phyloP scores from a whole-genome alignment of 495 filamentous ascomycete species.

The Aspergillus affinis region DNA sequence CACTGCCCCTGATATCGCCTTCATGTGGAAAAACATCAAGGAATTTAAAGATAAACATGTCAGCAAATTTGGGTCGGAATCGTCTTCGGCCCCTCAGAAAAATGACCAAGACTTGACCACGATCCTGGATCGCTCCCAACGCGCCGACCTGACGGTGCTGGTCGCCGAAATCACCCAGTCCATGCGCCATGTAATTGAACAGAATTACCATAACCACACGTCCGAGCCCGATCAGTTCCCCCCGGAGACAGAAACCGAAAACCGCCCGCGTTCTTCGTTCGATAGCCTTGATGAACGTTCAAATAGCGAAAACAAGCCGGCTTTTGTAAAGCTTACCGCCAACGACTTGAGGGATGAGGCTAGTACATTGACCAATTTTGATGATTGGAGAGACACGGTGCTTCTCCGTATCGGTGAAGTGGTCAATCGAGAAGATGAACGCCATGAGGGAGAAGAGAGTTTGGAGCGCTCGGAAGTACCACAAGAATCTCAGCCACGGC shows the following conservation, averaged over 20 bases:
- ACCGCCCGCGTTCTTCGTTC: conserved; percentile 4
- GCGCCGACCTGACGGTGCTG: conserved; percentile 49
- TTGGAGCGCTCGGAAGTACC: conserved; percentile 20
- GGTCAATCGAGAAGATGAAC: conserved; percentile 57
- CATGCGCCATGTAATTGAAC: conserved; percentile 44
- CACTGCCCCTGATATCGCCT: neutral
- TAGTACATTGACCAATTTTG: conserved; percentile 53
- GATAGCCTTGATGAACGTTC: conserved; percentile 14
- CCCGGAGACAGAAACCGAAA: conserved; percentile 7
- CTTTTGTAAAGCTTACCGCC: conserved; percentile 14
- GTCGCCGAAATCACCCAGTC: conserved; percentile 42
- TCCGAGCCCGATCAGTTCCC: conserved; percentile 1
- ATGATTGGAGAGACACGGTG: conserved; percentile 63
- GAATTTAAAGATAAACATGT: conserved; percentile 43
- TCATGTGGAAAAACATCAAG: conserved; percentile 44
- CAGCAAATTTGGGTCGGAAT: conserved; percentile 32
- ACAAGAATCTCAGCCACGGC: conserved; percentile 10
- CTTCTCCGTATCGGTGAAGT: conserved; percentile 63
- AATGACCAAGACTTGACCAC: conserved; percentile 48
- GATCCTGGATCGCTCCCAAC: conserved; percentile 48
- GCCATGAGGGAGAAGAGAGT: conserved; percentile 22
- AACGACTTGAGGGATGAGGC: conserved; percentile 38
- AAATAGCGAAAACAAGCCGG: conserved; percentile 13
- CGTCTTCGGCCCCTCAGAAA: conserved; percentile 20
- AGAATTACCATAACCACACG: conserved; percentile 37